Base-by-base conservation (phyloP, 2,329 filamentous ascomycete species). In the Rutstroemia sydowiana region DNA sequence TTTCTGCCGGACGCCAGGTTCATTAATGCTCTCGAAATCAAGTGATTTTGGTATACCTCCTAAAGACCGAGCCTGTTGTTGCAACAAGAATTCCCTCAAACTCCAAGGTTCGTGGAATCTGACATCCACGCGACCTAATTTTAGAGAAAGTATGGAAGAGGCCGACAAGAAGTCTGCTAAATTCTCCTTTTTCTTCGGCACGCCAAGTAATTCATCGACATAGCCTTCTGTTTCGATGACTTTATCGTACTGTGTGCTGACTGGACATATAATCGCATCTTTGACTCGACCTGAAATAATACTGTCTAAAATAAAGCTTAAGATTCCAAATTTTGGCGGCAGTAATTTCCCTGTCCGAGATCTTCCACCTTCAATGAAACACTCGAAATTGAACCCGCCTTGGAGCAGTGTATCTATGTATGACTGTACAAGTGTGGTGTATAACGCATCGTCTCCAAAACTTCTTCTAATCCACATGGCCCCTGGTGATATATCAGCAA, bases 191-290 rank as follows among this genome's bases (percentile, higher is more conserved):
- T 88, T 88, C 70, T 98, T 98, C 0, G 93, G 93, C 56, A 95
- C 85, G 3, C 93, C 93, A 0, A 98, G 77, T 2, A 98, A 78
- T 68, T 98, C 93, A 31, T 84, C 93, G 41, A 97, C 92, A 64
- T 98, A 98, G 5, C 90, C 93, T 69, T 95, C 90, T 1, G 95
- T 95, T 69, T 98, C 93, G 54, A 98, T 95, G 51, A 98, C 93
- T 66, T 97, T 98, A 74, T 98, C 93, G 66, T 98, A 98, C 66
- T 98, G 93, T 0, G 91, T 96, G 68, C 88, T 95, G 42, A 98
- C 93, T 0, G 93, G 93, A 61, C 92, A 95, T 48, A 98, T 89
- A 39, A 96, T 87, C 30, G 89, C 85, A 68, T 98, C 93, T 43
- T 95, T 76, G 0, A 95, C 90, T 6, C 91, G 79, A 0, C 91